A percentile compares a stretch with the other conserved stretches of the same genome.
Conservation (phyloP, 2,329 filamentous ascomycete genomes). For the Neofusicoccum umdonicola region DNA sequence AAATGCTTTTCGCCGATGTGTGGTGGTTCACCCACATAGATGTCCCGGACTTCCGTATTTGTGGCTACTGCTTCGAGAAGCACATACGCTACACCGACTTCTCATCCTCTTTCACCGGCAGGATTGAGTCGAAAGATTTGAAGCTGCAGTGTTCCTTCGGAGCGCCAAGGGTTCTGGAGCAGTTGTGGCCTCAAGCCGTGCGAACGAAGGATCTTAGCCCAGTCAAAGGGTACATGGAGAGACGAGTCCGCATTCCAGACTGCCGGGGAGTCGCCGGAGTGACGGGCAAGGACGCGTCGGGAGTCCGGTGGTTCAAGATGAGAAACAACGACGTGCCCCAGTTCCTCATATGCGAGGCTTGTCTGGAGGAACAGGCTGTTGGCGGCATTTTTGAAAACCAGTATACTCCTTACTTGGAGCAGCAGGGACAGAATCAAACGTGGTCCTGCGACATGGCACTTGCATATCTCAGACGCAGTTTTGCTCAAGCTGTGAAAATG, state of each 20-base stretch:
- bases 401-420: neutral
- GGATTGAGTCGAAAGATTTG: neutral
- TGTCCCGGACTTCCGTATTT: neutral
- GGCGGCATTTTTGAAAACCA: neutral
- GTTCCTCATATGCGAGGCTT: neutral
- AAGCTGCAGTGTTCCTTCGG: neutral
- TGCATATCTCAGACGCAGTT: neutral
- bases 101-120: neutral
- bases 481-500: neutral
- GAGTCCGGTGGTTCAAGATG: neutral
- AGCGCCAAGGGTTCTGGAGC: neutral
- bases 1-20: neutral
- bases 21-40: neutral
- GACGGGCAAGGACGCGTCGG: neutral
- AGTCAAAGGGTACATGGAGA: neutral
- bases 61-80: neutral
- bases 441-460: neutral
- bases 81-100: neutral
- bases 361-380: neutral
- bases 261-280: neutral
- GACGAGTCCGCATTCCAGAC: neutral
- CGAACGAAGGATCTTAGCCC: neutral
- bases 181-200: neutral
- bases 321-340: neutral
- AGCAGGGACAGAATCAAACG: neutral